A percentile compares a stretch with the other conserved stretches of the same genome.
Conservation (phyloP, 805 yeast genomes). For the Cyberlindnera xylosilytica region DNA sequence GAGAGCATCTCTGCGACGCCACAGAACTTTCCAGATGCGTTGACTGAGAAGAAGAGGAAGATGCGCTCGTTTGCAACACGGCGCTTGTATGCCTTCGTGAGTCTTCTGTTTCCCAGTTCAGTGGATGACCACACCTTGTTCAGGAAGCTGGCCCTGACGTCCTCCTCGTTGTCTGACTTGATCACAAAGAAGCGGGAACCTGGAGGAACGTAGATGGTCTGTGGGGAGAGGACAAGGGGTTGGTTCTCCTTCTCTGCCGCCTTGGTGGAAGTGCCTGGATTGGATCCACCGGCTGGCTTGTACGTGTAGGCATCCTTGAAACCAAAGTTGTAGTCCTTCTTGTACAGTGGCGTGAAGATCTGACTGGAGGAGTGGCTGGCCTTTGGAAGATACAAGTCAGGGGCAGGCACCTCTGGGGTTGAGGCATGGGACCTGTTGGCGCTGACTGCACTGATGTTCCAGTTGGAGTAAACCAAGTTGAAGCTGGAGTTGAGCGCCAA, state of each 20-base stretch:
- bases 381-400: constrained; percentile 8
- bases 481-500: constrained; percentile 18
- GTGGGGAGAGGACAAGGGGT: constrained; percentile 16
- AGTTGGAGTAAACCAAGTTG: constrained; percentile 16
- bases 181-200: constrained; percentile 46
- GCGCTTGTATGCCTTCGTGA: constrained; percentile 39
- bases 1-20: constrained; percentile 55
- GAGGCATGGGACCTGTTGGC: constrained; percentile 7
- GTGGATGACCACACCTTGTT: constrained; percentile 61
- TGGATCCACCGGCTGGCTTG: not conserved
- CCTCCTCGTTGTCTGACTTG: constrained; percentile 48
- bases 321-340: constrained; percentile 9
- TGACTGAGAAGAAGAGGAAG: constrained; percentile 54
- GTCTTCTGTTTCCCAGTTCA: constrained; percentile 49
- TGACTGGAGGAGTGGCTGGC: not conserved
- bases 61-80: constrained; percentile 31
- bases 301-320: not conserved
- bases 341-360: constrained; percentile 14
- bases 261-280: not conserved
- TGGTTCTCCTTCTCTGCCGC: not conserved
- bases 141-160: constrained; percentile 46
- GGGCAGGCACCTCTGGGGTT: constrained; percentile 7
- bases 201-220: constrained; percentile 26
- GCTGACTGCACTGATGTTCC: constrained; percentile 11
- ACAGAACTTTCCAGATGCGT: constrained; percentile 54